A percentile compares a stretch with the other conserved stretches of the same genome.
Evolutionary conservation across 1,284 basidiomycete genomes (phyloP).

Genomic region (Gymnopus androsaceus): DNA sequence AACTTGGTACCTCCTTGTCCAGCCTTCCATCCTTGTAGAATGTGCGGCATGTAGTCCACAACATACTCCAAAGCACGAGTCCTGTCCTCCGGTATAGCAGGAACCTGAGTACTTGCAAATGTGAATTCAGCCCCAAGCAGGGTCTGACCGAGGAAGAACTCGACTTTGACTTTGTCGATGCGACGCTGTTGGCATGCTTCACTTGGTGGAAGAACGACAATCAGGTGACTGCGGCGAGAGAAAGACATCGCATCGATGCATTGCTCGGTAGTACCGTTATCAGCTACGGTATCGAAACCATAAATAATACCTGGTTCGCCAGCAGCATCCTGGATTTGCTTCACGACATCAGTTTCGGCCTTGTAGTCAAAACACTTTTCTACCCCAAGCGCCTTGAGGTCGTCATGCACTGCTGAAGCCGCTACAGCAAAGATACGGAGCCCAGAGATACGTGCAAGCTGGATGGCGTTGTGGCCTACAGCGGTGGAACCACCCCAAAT

Average conservation of each 20-base stretch:
- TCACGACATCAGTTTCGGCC: neutral
- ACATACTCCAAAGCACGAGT: conserved; percentile 7
- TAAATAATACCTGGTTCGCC: conserved; percentile 4
- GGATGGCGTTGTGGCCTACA: conserved; percentile 40
- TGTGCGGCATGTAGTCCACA: conserved; percentile 1
- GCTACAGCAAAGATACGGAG: conserved; percentile 41
- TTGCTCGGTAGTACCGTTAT: neutral
- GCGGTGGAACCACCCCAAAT: conserved; percentile 40
- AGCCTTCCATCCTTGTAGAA: conserved; percentile 9
- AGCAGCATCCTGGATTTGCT: conserved; percentile 9
- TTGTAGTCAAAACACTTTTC: conserved; percentile 38
- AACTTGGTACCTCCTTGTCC: conserved; percentile 4
- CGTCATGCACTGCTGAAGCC: conserved; percentile 23
- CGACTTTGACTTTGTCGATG: conserved; percentile 6
- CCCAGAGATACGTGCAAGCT: conserved; percentile 41
- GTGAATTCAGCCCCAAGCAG: neutral
- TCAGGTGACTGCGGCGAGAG: neutral
- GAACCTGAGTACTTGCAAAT: neutral
- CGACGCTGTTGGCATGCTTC: neutral
- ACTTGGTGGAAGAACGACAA: neutral
- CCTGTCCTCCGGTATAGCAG: conserved; percentile 2
- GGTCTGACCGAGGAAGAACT: conserved; percentile 1
- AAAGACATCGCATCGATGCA: neutral
- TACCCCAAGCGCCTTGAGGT: conserved; percentile 27
- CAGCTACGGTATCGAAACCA: neutral